Base-by-base conservation (phyloP, 495 filamentous ascomycete species). In the Symbiotaphrina buchneri region DNA sequence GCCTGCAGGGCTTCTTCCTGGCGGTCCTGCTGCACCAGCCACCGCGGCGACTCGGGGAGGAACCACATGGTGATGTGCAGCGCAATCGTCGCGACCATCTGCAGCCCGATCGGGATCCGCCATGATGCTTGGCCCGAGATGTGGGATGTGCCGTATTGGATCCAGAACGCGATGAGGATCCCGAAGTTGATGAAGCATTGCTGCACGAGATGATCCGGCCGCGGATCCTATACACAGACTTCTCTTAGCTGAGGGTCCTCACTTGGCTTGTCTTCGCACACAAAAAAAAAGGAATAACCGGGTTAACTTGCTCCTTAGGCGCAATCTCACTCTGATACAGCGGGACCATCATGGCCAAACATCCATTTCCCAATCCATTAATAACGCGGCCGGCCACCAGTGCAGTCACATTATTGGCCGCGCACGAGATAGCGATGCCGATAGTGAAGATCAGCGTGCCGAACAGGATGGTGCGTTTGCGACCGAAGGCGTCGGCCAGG, bases 121-220 rank as follows among this genome's bases (percentile, higher is more conserved):
- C 75, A 78, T 4, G 70, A 64, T 0, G 64, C 51, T 2, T 54
- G 54, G 18, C 59, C 60, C 31, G 73, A 61, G 40, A 63, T 58
- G 38, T 63, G 64, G 14, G 71, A 69, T 19, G 67, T 56, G 11
- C 70, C 71, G 36, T 79, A 81, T 45, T 77, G 70, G 45, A 80
- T 70, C 49, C 74, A 74, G 48, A 63, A 76, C 52, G 74, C 69
- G 32, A 69, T 63, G 25, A 68, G 35, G 23, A 65, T 71, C 21
- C 59, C 71, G 67, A 75, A 84, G 14, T 73, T 80, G 29, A 81
- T 81, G 2, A 73, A 70, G 61, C 77, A 77, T 46, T 80, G 71
- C 46, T 81, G 74, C 3, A 74, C 49, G 65, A 66, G 8, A 85
- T 74, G 15, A 87, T 61, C 11, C 79, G 63, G 20, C 79, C 79